phyloP scores from a whole-genome alignment of 2,329 filamentous ascomycete genomes.

The Xylaria sp. region DNA sequence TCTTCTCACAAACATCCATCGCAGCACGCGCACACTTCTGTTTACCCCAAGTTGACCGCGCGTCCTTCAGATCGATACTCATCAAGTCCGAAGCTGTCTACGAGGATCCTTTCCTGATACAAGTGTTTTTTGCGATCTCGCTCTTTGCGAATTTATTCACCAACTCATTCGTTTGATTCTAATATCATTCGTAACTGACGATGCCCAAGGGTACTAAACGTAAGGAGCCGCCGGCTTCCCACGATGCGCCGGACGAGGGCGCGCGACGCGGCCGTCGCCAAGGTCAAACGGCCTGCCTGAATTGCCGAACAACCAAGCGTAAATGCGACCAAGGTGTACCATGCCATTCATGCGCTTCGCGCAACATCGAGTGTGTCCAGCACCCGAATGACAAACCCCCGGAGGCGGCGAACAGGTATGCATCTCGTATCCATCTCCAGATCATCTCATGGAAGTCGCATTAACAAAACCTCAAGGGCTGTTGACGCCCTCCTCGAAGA shows the following conservation, averaged over 20 bases:
- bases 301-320: conserved; percentile 32
- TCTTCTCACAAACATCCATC: too few species aligned
- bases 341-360: conserved; percentile 29
- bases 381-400: not conserved
- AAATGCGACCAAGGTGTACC: conserved; percentile 31
- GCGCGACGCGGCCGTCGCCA: conserved; percentile 21
- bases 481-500: not conserved
- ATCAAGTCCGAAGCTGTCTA: too few species aligned
- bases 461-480: conserved; percentile 3
- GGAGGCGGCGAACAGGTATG: conserved; percentile 10
- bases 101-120: too few species aligned
- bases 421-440: not conserved
- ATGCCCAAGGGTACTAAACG: conserved; percentile 15
- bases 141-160: too few species aligned
- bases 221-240: conserved; percentile 2
- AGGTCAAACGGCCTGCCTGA: conserved; percentile 31
- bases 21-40: too few species aligned
- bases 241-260: too few species aligned
- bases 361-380: conserved; percentile 25
- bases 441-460: not conserved
- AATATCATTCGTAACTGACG: not conserved
- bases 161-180: too few species aligned
- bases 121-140: too few species aligned
- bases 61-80: too few species aligned
- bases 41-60: too few species aligned